phyloP scores from a whole-genome alignment of 1,284 basidiomycete species.

The Lentinula novae-zelandiae region DNA sequence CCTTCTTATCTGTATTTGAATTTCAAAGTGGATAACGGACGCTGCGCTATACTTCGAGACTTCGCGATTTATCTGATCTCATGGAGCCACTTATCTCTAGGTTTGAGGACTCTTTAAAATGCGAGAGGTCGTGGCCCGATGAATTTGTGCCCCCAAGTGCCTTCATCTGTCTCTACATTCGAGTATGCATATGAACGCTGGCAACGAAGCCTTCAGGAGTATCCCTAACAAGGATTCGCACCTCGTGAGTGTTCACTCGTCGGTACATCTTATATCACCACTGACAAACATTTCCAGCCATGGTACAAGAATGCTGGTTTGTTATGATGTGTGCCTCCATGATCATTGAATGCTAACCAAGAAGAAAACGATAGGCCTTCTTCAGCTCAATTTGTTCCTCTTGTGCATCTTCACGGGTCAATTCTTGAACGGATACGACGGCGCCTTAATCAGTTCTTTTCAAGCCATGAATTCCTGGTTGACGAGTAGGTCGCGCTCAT shows the following conservation, averaged over 20 bases:
- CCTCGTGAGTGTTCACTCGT: neutral
- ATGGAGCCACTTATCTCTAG: neutral
- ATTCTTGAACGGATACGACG: constrained; percentile 11
- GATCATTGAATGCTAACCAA: neutral
- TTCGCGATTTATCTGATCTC: neutral
- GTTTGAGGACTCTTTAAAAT: neutral
- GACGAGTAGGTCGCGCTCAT: neutral
- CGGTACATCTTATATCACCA: neutral
- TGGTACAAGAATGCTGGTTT: constrained; percentile 12
- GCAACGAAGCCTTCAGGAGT: constrained; percentile 9
- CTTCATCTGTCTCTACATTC: neutral
- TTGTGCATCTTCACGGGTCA: constrained; percentile 9
- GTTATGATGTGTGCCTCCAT: no score
- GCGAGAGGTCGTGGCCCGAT: neutral
- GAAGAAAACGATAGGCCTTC: constrained; percentile 2
- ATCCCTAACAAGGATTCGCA: constrained; percentile 13
- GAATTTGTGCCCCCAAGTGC: neutral
- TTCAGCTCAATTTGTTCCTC: constrained; percentile 9
- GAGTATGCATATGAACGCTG: neutral
- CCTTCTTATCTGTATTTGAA: neutral
- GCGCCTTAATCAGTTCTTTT: constrained; percentile 8
- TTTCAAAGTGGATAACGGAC: neutral
- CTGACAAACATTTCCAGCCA: neutral
- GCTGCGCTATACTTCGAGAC: neutral
- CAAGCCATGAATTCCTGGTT: constrained; percentile 11